Conservation (phyloP, 2,329 filamentous ascomycete species). For the Penicillium glabrum region DNA sequence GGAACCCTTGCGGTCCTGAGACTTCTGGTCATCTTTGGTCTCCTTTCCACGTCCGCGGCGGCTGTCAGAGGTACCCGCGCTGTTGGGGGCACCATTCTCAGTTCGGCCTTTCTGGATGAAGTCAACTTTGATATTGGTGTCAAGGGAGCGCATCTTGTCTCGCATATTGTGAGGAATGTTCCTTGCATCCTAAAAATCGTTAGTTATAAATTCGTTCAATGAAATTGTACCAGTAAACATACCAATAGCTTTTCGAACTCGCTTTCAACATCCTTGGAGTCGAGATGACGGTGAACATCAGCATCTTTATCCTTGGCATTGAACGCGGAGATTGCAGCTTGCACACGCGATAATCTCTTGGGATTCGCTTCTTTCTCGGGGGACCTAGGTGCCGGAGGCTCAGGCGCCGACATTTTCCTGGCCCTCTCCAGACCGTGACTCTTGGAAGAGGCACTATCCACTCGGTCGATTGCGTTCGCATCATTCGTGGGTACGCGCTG, state of each 20-base stretch:
- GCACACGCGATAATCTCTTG: conserved; percentile 57
- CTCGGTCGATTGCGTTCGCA: conserved; percentile 7
- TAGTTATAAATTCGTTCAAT: neutral
- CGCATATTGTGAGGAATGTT: conserved; percentile 94
- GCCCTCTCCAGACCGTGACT: conserved; percentile 18
- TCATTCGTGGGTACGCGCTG: conserved; percentile 30
- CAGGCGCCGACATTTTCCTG: conserved; percentile 33
- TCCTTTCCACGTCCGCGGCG: conserved; percentile 45
- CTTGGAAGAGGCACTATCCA: conserved; percentile 20
- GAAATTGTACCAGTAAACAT: conserved; percentile 33
- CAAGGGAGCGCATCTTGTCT: conserved; percentile 89
- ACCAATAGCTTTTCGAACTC: conserved; percentile 64
- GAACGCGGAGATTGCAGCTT: conserved; percentile 64
- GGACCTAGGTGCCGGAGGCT: conserved; percentile 27
- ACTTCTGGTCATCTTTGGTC: conserved; percentile 38
- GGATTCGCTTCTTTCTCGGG: conserved; percentile 33
- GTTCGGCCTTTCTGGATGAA: conserved; percentile 89
- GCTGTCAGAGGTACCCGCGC: conserved; percentile 35
- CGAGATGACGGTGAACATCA: conserved; percentile 44
- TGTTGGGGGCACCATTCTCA: conserved; percentile 56
- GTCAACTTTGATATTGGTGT: conserved; percentile 88
- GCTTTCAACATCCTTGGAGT: conserved; percentile 59
- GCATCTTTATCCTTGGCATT: conserved; percentile 55
- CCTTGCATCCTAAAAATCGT: conserved; percentile 67
- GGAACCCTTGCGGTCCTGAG: conserved; percentile 47